Evolutionary conservation across 164 flowering plant genomes (phyloP), one percentile per base, ranked within the genome.

Genomic region (Chimonanthus praecox): DNA sequence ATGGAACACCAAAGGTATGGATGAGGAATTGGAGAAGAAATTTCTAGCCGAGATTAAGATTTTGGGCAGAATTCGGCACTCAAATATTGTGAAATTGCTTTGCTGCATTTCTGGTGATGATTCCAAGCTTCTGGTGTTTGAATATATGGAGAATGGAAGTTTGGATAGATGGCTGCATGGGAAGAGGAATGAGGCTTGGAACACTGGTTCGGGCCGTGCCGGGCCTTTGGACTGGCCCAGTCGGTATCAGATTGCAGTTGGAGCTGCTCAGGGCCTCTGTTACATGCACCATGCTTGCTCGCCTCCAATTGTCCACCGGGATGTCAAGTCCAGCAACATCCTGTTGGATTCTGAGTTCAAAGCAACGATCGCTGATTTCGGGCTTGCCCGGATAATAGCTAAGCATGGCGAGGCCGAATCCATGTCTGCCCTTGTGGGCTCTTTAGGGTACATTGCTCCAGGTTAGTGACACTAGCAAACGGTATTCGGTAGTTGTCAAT

Each of bases 141-240:
- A 94, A 77, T 94, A 86, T 82, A 82, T 90, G 97, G 92, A 81
- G 74, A 90, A 90, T 46, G 86, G 80, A 6, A 92, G 97, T 68
- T 80, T 92, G 71, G 94, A 92, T 73, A 67, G 67, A 68, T 92
- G 97, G 94, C 84, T 94, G 4, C 95, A 92, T 64, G 74, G 70
- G 54, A 88, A 80, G 74, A 88, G 76, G 5, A 5, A 20, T 63
- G 80, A 81, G 46, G 33, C 33, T 21, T 21, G 33, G 33, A 21
- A 21, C 33, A 21, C 33, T 0, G 33, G 33, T 21, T 21, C 33
- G 33, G 33, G 33, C 33, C 33, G 33, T 0, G 67, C 69, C 18
- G 48, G 11, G 45, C 79, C 64, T 5, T 72, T 92, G 77, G 90
- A 84, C 60, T 94, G 98, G 98, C 94, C 94, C 5, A 82, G 46